Evolutionary conservation across 1,139 yeast genomes (phyloP), one percentile per base, ranked within the genome.

Genomic region (Candida tetrigidarum): DNA sequence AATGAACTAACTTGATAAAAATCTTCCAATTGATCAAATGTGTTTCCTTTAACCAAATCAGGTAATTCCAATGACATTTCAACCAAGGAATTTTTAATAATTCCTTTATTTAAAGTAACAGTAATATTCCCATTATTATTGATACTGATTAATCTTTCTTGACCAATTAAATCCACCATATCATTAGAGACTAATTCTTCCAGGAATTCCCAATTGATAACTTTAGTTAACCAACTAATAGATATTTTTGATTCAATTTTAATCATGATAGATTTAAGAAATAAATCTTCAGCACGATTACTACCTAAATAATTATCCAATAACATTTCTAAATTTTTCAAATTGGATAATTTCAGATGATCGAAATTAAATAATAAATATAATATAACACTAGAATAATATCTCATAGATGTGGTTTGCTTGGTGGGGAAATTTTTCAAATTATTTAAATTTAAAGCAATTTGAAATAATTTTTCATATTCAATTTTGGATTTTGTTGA

Each of bases 151-250:
- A 87, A 57, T 27, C 67, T 71, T 10, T 68, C 74, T 48, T 58
- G 62, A 60, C 40, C 73, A 2, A 77, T 78, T 12, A 73, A 64
- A 26, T 76, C 81, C 16, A 67, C 50, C 16, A 67, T 50, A 18
- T 78, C 83, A 11, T 64, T 66, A 33, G 63, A 67, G 8, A 64
- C 61, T 37, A 69, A 53, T 18, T 69, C 72, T 37, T 71, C 73
- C 23, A 79, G 60, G 42, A 85, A 76, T 42, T 86, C 91, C 96
- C 96, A 89, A 34, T 76, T 69, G 37, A 74, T 67, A 9, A 87
- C 82, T 41, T 59, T 62, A 43, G 74, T 71, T 11, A 84, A 69
- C 96, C 96, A 88, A 7, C 78, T 71, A 43, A 48, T 56, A 12
- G 74, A 67, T 9, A 74, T 56, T 5, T 69, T 66, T 0, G 78